Evolutionary conservation across 768 basidiomycete genomes (phyloP), one percentile per base, ranked within the genome.

Genomic region (Russula abietina): DNA sequence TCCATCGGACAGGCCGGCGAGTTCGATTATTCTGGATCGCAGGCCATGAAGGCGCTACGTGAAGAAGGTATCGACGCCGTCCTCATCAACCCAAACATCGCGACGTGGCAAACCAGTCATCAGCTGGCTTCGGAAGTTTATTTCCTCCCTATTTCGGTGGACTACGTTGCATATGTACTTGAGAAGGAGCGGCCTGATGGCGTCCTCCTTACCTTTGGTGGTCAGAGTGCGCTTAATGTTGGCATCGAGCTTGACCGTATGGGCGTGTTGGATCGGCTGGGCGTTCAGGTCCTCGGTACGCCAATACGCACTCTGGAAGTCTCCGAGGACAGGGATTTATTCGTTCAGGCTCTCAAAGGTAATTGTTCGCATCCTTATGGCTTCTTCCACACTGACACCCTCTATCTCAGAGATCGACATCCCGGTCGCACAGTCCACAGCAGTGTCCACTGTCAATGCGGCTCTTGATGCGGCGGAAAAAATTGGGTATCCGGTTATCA

Each of bases 181-280:
- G 97, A 99, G 79, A 97, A 96, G 77, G 97, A 98, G 77, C 83
- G 94, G 10, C 97, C 97, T 0, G 97, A 98, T 72, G 97, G 97
- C 65, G 91, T 99, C 68, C 80, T 99, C 39, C 85, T 99, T 63
- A 98, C 97, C 12, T 98, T 99, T 69, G 97, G 97, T 74, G 97
- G 97, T 22, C 97, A 98, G 74, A 93, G 92, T 67, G 97, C 97
- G 3, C 80, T 99, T 65, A 99, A 99, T 71, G 97, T 98, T 63
- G 97, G 97, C 66, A 94, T 99, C 69, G 89, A 87, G 70, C 84
- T 99, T 41, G 95, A 98, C 28, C 67, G 65, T 45, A 68, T 68
- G 65, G 67, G 65, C 12, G 51, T 65, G 51, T 9, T 85, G 88
- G 2, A 80, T 91, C 59, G 92, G 90, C 72, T 88, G 89, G 33